Percentiles rank a stretch among this genome's conserved stretches.
Evolutionary conservation across 352 stramenopile species (phyloP).

Genomic region (Pythium sukuiense): DNA sequence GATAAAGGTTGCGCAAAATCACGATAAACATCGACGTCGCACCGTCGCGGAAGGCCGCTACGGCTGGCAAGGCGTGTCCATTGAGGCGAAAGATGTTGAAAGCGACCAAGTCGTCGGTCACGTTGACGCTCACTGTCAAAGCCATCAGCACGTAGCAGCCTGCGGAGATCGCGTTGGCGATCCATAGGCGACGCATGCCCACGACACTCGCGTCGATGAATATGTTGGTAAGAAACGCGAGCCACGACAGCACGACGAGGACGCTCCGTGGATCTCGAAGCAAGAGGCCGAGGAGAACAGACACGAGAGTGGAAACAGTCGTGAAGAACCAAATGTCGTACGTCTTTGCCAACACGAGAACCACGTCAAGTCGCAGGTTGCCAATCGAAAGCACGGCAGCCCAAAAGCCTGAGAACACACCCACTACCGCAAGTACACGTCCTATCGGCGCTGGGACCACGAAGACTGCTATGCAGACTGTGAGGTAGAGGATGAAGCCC

Average conservation of each 20-base stretch:
- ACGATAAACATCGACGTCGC: slow-evolving; percentile 16
- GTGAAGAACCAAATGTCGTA: slow-evolving; percentile 27
- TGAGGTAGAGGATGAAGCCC: background rate
- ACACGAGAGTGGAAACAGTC: slow-evolving; percentile 7
- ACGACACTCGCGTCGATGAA: slow-evolving; percentile 25
- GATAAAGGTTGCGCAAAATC: slow-evolving; percentile 20
- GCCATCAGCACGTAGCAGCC: slow-evolving; percentile 10
- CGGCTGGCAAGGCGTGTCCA: slow-evolving; percentile 10
- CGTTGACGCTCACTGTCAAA: background rate
- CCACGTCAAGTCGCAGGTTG: slow-evolving; percentile 23
- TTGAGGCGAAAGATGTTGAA: slow-evolving; percentile 22
- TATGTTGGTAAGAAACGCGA: slow-evolving; percentile 10
- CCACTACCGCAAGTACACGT: background rate
- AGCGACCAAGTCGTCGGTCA: slow-evolving; percentile 2
- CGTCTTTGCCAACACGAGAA: slow-evolving; percentile 17
- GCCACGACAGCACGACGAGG: background rate
- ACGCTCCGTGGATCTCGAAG: slow-evolving; percentile 5
- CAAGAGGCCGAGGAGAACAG: slow-evolving; percentile 10
- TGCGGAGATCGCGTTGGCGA: slow-evolving; percentile 12
- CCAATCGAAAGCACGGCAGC: slow-evolving; percentile 4
- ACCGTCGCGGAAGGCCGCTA: slow-evolving; percentile 9
- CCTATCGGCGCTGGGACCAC: slow-evolving; percentile 4
- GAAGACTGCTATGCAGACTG: background rate
- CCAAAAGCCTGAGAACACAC: background rate
- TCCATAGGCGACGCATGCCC: slow-evolving; percentile 7